Percentiles rank a stretch among this genome's conserved stretches.
Evolutionary conservation across 768 basidiomycete species (phyloP).

Genomic region (Crepidotus variabilis): DNA sequence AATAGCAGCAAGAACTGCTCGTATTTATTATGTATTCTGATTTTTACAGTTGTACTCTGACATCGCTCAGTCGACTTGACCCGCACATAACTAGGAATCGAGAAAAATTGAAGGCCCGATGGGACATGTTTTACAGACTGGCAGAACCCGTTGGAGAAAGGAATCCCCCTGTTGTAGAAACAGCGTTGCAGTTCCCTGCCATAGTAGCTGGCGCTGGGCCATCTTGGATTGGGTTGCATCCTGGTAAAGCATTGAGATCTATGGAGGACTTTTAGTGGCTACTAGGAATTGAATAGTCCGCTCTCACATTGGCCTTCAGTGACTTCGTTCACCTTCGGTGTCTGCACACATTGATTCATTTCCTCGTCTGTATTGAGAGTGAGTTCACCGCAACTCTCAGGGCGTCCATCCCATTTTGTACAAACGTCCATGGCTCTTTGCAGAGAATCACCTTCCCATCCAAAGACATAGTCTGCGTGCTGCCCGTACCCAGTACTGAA

Average conservation of each 20-base stretch:
- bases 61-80: too few species aligned
- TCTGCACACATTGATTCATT: background rate
- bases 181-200: background rate
- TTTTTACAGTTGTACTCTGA: too few species aligned
- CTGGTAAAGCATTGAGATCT: background rate
- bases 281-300: background rate
- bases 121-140: too few species aligned
- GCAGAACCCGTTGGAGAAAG: too few species aligned
- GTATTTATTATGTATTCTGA: background rate
- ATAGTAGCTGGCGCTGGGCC: background rate
- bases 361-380: background rate
- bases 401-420: constrained; percentile 16
- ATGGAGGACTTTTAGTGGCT: background rate
- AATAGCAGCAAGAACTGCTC: background rate
- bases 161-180: background rate
- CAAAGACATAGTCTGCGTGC: too few species aligned
- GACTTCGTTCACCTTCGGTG: background rate
- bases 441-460: too few species aligned
- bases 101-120: too few species aligned
- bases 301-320: background rate
- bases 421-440: too few species aligned
- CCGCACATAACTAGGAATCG: too few species aligned
- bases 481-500: constrained; percentile 17
- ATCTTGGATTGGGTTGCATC: background rate
- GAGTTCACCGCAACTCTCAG: background rate